A percentile compares a stretch with the other conserved stretches of the same genome.
phyloP scores from a whole-genome alignment of 169 alveolate species.

The Eimeria acervulina region DNA sequence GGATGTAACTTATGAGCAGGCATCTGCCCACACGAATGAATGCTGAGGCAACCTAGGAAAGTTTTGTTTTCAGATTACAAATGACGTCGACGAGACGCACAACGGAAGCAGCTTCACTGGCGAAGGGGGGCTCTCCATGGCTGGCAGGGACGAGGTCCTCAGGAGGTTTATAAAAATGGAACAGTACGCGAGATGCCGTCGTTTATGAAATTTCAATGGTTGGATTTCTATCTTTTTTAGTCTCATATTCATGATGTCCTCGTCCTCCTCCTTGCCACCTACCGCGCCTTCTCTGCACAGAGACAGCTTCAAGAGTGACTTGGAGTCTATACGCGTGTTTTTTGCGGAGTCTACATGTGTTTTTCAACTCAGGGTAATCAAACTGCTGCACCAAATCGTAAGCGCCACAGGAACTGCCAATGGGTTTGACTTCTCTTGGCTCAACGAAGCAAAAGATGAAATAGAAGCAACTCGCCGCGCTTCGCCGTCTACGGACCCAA shows the following conservation, averaged over 20 bases:
- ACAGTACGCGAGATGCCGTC: constrained; percentile 3
- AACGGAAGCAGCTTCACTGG: not conserved
- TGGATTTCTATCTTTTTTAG: not conserved
- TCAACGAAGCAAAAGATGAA: not conserved
- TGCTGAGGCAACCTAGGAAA: not conserved
- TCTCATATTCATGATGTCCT: not conserved
- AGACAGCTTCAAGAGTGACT: not conserved
- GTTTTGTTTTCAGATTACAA: not conserved
- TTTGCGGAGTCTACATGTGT: constrained; percentile 5
- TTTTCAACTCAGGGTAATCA: constrained; percentile 1
- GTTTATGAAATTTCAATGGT: not conserved
- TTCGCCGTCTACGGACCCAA: not conserved
- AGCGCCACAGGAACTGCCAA: constrained; percentile 16
- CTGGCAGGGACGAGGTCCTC: constrained; percentile 53
- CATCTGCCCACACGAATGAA: not conserved
- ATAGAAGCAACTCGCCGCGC: not conserved
- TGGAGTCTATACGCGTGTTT: too few species aligned
- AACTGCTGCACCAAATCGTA: constrained; percentile 57
- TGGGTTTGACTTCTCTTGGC: constrained; percentile 46
- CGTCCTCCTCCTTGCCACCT: not conserved
- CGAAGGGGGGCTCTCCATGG: constrained; percentile 36
- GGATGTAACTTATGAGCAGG: not conserved
- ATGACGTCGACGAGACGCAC: not conserved
- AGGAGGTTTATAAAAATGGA: constrained; percentile 6
- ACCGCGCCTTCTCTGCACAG: not conserved